phyloP scores from a whole-genome alignment of 129 eudicot genomes.

The Lonicera japonica region DNA sequence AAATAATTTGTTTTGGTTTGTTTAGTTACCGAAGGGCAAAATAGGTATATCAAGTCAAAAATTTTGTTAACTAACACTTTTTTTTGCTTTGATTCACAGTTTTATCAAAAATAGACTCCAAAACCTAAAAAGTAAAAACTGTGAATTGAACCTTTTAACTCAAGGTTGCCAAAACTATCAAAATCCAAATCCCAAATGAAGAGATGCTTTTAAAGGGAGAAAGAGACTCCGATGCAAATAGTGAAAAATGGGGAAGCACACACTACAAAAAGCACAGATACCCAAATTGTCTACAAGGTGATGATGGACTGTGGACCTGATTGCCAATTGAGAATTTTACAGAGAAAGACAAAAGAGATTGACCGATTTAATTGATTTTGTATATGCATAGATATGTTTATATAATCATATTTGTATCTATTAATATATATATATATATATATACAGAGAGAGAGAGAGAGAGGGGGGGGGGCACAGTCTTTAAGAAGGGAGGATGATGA shows the following conservation, averaged over 20 bases:
- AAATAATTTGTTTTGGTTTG: no score
- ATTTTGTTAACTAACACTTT: no score
- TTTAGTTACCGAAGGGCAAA: no score
- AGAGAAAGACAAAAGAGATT: slow-evolving; percentile 7
- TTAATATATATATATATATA: no score
- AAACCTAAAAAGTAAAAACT: no score
- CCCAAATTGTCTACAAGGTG: slow-evolving; percentile 21
- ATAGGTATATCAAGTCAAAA: no score
- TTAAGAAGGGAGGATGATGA: slow-evolving; percentile 10
- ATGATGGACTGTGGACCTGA: slow-evolving; percentile 10
- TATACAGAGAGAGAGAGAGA: no score
- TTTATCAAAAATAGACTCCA: no score
- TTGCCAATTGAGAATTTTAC: slow-evolving; percentile 6
- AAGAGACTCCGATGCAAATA: slow-evolving; percentile 3
- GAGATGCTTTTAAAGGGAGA: not conserved
- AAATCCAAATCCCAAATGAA: no score
- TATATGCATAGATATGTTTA: not conserved
- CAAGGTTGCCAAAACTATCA: no score
- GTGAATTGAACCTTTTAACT: no score
- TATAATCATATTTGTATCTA: not conserved
- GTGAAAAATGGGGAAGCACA: slow-evolving; percentile 24
- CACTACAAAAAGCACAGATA: slow-evolving; percentile 37
- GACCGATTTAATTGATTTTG: not conserved
- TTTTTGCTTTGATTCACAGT: no score
- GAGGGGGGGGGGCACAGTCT: slow-evolving; percentile 4